Conservation (phyloP, 306 rosid genomes). For the Neltuma alba region DNA sequence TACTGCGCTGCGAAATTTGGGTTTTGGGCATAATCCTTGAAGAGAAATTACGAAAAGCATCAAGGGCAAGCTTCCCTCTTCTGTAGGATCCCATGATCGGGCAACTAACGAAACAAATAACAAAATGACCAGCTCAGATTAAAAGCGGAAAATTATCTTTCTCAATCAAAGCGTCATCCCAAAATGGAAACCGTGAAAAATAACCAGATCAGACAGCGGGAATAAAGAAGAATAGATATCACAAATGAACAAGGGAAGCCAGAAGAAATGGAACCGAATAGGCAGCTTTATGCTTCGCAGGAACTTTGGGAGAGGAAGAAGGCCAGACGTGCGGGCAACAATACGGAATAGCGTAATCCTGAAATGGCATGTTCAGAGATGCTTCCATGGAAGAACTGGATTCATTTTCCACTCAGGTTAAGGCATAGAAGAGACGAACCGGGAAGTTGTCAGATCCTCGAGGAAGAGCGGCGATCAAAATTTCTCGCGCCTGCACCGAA, state of each 20-base stretch:
- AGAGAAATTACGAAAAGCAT: conserved; percentile 51
- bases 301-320: not conserved
- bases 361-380: not conserved
- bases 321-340: not conserved
- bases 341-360: not conserved
- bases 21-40: conserved; percentile 39
- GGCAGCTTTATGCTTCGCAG: not conserved
- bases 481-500: too few relatives aligned
- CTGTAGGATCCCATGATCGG: conserved; percentile 51
- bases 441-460: not conserved
- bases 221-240: not conserved
- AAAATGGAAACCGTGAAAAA: not conserved
- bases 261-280: not conserved
- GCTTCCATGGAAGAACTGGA: not conserved
- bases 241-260: not conserved
- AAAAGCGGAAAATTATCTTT: not conserved
- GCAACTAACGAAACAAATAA: not conserved
- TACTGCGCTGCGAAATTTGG: conserved; percentile 34
- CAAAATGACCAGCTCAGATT: not conserved
- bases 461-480: not conserved
- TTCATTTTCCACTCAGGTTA: not conserved
- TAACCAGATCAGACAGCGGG: not conserved
- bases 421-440: not conserved
- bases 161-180: not conserved
- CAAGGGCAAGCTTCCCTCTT: conserved; percentile 48